Percentiles rank a stretch among this genome's conserved stretches.
phyloP scores from a whole-genome alignment of 1,284 basidiomycete genomes.

The Leccinum pachyderme region DNA sequence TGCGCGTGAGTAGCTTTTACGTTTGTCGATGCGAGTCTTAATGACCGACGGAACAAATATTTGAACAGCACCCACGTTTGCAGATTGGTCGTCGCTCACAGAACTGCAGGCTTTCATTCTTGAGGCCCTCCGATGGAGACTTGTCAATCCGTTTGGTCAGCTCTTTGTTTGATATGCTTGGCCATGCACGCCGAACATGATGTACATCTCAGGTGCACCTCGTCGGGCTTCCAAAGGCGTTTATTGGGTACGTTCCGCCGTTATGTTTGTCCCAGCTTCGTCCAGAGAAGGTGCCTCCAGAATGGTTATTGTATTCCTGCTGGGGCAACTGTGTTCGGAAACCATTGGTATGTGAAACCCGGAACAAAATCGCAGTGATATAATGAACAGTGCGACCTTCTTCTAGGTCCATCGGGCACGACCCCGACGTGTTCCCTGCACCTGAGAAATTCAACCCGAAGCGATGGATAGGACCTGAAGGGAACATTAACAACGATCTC shows the following conservation, averaged over 20 bases:
- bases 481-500: constrained; percentile 47
- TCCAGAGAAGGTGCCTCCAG: constrained; percentile 26
- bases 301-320: constrained; percentile 54
- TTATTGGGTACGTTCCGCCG: constrained; percentile 15
- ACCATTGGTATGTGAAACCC: constrained; percentile 43
- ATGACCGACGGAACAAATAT: background rate
- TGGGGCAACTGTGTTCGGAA: background rate
- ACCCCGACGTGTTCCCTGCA: constrained; percentile 56
- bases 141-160: constrained; percentile 28
- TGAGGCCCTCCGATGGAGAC: constrained; percentile 29
- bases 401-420: constrained; percentile 49
- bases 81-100: constrained; percentile 20
- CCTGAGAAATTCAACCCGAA: constrained; percentile 58
- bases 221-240: constrained; percentile 20
- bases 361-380: background rate
- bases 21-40: background rate
- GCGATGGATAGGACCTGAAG: constrained; percentile 54
- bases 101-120: constrained; percentile 29
- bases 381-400: background rate
- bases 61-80: constrained; percentile 24
- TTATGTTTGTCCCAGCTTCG: background rate
- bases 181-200: background rate
- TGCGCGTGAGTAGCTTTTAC: constrained; percentile 35
- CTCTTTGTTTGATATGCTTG: background rate
- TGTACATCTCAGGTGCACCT: constrained; percentile 8